Evolutionary conservation across 2,329 filamentous ascomycete genomes (phyloP).

Genomic region (Botrytis tulipae): DNA sequence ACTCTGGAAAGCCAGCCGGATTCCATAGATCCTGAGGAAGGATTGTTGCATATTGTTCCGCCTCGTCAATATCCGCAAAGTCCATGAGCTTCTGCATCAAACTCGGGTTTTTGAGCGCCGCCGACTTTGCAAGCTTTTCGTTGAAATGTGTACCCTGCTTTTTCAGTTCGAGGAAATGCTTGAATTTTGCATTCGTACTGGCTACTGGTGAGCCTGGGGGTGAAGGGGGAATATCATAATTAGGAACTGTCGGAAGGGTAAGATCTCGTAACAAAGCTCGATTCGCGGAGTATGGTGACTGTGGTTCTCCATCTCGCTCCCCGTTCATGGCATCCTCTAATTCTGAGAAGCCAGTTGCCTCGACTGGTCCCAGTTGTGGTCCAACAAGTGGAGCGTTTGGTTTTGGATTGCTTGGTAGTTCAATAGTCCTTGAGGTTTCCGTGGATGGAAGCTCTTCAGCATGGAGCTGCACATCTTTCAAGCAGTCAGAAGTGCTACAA

Average conservation of each 20-base stretch:
- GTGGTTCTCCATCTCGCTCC: slow-evolving; percentile 36
- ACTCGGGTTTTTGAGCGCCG: slow-evolving; percentile 68
- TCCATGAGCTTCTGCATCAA: slow-evolving; percentile 69
- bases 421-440: background rate
- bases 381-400: slow-evolving; percentile 33
- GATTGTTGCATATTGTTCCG: slow-evolving; percentile 65
- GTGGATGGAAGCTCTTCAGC: slow-evolving; percentile 9
- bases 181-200: slow-evolving; percentile 63
- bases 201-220: slow-evolving; percentile 60
- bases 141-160: slow-evolving; percentile 77
- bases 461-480: slow-evolving; percentile 25
- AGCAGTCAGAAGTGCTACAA: slow-evolving; percentile 23
- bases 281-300: slow-evolving; percentile 66
- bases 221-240: slow-evolving; percentile 72
- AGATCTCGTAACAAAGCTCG: slow-evolving; percentile 67
- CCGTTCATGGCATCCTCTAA: slow-evolving; percentile 20
- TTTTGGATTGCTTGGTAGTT: slow-evolving; percentile 8
- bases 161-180: slow-evolving; percentile 74
- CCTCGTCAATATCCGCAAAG: slow-evolving; percentile 59
- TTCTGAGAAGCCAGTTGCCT: slow-evolving; percentile 16
- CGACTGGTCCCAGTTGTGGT: slow-evolving; percentile 35
- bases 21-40: slow-evolving; percentile 57
- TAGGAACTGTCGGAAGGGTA: slow-evolving; percentile 69
- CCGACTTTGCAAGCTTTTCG: slow-evolving; percentile 63
- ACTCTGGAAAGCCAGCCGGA: slow-evolving; percentile 53